phyloP scores from a whole-genome alignment of 164 flowering plant genomes.

The Chloranthus sessilifolius region DNA sequence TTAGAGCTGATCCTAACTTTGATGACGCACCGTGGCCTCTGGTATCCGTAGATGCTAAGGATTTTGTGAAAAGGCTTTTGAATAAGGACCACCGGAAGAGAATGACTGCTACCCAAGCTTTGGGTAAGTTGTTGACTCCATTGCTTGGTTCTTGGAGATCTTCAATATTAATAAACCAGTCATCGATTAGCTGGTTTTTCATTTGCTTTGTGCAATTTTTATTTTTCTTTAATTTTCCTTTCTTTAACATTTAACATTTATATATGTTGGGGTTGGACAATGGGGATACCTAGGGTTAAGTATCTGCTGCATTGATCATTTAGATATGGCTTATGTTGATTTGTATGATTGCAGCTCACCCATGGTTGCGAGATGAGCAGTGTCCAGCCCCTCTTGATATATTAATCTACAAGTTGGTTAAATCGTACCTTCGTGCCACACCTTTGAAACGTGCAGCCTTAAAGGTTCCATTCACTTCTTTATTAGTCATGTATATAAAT shows the following conservation, averaged over 20 bases:
- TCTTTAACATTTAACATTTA: not conserved
- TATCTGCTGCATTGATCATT: not conserved
- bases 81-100: slow-evolving; percentile 64
- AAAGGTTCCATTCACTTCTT: slow-evolving; percentile 34
- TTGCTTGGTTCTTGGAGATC: slow-evolving; percentile 4
- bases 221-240: too few species aligned
- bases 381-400: slow-evolving; percentile 69
- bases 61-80: slow-evolving; percentile 53
- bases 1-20: slow-evolving; percentile 94
- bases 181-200: too few species aligned
- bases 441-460: slow-evolving; percentile 88
- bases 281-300: too few species aligned
- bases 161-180: too few species aligned
- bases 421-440: slow-evolving; percentile 77
- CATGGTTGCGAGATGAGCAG: slow-evolving; percentile 74
- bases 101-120: slow-evolving; percentile 67
- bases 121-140: slow-evolving; percentile 45
- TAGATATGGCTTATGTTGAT: slow-evolving; percentile 1
- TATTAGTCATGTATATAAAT: not conserved
- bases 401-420: slow-evolving; percentile 69
- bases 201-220: too few species aligned
- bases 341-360: slow-evolving; percentile 64
- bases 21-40: slow-evolving; percentile 72
- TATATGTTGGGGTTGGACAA: too few species aligned
- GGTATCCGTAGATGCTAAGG: slow-evolving; percentile 53